These are phyloP conservation scores for Sclerotinia nivalis DNA, from an alignment of 2,329 filamentous ascomycete genomes.

Conservation along the genomic window DNA sequence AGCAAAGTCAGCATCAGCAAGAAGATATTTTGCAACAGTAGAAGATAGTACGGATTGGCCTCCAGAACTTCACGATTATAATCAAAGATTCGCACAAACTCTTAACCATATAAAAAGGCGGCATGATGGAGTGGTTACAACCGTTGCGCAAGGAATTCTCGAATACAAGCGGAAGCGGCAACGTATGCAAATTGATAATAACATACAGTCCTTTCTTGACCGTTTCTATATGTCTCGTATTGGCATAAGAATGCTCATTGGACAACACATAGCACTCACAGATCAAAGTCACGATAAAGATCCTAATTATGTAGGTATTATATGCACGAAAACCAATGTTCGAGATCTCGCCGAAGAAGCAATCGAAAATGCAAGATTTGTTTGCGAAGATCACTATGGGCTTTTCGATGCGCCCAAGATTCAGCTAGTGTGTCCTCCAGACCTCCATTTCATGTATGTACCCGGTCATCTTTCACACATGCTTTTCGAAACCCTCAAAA, in stretches of 20 bases:
- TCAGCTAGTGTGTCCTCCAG: conserved; percentile 90
- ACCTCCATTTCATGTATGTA: conserved; percentile 99
- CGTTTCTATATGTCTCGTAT: conserved; percentile 99
- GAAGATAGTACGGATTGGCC: conserved; percentile 91
- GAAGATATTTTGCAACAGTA: conserved; percentile 88
- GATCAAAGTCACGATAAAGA: conserved; percentile 89
- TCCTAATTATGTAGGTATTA: conserved; percentile 95
- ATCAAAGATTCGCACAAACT: conserved; percentile 83
- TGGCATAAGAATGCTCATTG: conserved; percentile 98
- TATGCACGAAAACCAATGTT: conserved; percentile 98
- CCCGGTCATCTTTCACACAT: conserved; percentile 98
- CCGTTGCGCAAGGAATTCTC: conserved; percentile 94
- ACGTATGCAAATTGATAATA: conserved; percentile 96
- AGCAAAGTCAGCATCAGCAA: conserved; percentile 54
- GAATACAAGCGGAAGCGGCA: conserved; percentile 97
- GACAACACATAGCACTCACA: conserved; percentile 94
- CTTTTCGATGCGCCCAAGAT: conserved; percentile 96
- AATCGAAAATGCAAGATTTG: conserved; percentile 98
- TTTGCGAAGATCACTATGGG: conserved; percentile 98
- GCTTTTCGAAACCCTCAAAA: conserved; percentile 99
- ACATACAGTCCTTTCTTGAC: conserved; percentile 96
- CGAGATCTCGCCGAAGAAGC: conserved; percentile 92
- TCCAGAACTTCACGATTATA: conserved; percentile 90
- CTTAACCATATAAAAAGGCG: conserved; percentile 92
- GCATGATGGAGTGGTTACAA: conserved; percentile 96